A percentile compares a stretch with the other conserved stretches of the same genome.
Evolutionary conservation across 441 rosid genomes (phyloP).

Genomic region (Croton setiger): DNA sequence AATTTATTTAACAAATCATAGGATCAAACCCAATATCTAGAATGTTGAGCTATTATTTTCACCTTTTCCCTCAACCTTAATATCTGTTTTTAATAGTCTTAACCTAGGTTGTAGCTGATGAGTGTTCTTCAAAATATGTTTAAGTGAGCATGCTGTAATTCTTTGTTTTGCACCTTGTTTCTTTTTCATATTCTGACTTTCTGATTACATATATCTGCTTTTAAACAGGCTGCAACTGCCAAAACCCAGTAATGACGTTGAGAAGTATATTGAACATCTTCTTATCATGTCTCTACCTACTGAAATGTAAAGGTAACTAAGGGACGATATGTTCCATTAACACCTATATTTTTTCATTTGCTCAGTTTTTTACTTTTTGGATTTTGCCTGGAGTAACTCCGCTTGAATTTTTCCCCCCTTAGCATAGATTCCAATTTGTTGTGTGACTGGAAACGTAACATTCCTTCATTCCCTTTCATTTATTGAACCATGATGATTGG

Average conservation of each 20-base stretch:
- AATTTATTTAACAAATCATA: no score
- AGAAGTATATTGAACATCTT: background rate
- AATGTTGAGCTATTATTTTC: no score
- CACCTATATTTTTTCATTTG: background rate
- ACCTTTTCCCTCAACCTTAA: no score
- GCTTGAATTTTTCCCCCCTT: no score
- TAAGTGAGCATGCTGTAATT: background rate
- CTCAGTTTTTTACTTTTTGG: background rate
- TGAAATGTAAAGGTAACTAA: conserved; percentile 8
- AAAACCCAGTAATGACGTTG: conserved; percentile 11
- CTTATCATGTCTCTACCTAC: background rate
- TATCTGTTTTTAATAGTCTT: no score
- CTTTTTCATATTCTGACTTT: background rate
- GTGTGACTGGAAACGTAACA: background rate
- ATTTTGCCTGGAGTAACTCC: background rate
- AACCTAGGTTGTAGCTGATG: background rate
- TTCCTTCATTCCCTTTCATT: no score
- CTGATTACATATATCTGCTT: background rate
- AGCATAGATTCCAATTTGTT: background rate
- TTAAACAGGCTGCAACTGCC: conserved; percentile 25
- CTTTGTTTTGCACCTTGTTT: background rate
- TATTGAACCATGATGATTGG: background rate
- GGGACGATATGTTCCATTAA: background rate
- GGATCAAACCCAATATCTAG: no score
- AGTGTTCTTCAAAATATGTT: background rate